These are phyloP conservation scores for Taxillus chinensis DNA, from an alignment of 164 flowering plant genomes.

Conservation along the genomic window DNA sequence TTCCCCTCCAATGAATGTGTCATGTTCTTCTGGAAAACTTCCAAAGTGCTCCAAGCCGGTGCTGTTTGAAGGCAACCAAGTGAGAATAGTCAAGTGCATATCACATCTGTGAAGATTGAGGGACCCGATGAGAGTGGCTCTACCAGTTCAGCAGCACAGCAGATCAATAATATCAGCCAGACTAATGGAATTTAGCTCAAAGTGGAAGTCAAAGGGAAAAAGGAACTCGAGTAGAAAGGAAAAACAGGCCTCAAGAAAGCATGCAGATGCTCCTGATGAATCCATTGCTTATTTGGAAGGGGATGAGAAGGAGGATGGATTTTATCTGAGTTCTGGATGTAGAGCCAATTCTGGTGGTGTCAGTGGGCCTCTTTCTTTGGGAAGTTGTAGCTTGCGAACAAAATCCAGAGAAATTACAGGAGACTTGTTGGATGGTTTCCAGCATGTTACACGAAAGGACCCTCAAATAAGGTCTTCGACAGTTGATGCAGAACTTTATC, in stretches of 20 bases:
- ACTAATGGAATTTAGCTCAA: conserved; percentile 41
- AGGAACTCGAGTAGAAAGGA: conserved; percentile 43
- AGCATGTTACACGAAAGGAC: conserved; percentile 13
- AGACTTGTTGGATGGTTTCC: conserved; percentile 17
- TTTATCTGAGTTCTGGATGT: conserved; percentile 12
- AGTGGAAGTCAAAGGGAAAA: conserved; percentile 71
- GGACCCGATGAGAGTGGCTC: conserved; percentile 36
- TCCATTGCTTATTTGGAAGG: no score
- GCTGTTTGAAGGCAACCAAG: conserved; percentile 23
- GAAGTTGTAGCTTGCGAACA: conserved; percentile 4
- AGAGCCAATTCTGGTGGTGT: conserved; percentile 16
- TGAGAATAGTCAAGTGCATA: conserved; percentile 27
- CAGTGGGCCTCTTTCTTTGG: conserved; percentile 10
- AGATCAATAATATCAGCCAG: conserved; percentile 15
- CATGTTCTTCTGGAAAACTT: conserved; percentile 21
- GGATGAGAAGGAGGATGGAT: conserved; percentile 16
- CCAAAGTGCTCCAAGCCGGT: conserved; percentile 16
- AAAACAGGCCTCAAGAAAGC: conserved; percentile 19
- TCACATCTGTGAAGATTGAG: conserved; percentile 24
- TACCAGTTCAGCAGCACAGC: conserved; percentile 23
- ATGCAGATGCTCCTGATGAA: conserved; percentile 17
- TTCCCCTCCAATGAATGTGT: conserved; percentile 17
- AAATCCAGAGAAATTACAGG: conserved; percentile 10
- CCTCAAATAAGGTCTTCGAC: conserved; percentile 10
- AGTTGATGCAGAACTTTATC: conserved; percentile 10